phyloP scores from a whole-genome alignment of 805 yeast genomes.

The Candida andamanensis region DNA sequence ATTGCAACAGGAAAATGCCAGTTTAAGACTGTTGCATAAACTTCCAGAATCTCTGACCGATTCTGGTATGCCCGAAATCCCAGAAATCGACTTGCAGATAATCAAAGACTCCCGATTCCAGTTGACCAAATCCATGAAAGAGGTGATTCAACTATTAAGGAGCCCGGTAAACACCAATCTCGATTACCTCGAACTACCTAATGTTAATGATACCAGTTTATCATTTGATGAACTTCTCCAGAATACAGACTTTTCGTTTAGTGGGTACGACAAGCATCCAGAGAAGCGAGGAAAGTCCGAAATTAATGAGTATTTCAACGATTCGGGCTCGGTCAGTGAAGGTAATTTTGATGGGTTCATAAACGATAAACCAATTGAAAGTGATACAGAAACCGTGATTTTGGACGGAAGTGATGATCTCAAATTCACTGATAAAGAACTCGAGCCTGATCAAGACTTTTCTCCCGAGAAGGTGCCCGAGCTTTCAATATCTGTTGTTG shows the following conservation, averaged over 20 bases:
- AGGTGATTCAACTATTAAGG: slow-evolving; percentile 27
- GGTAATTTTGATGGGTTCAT: slow-evolving; percentile 7
- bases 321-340: neutral
- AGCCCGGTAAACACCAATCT: slow-evolving; percentile 18
- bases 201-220: slow-evolving; percentile 9
- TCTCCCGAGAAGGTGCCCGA: neutral
- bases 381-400: slow-evolving; percentile 27
- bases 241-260: slow-evolving; percentile 8
- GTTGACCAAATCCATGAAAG: slow-evolving; percentile 31
- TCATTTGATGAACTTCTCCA: slow-evolving; percentile 10
- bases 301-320: slow-evolving; percentile 6
- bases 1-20: slow-evolving; percentile 27
- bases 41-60: neutral
- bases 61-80: slow-evolving; percentile 14
- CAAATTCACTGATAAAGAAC: slow-evolving; percentile 2
- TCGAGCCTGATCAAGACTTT: slow-evolving; percentile 3
- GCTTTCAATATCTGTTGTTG: too few species aligned
- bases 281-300: slow-evolving; percentile 1
- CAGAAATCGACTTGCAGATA: slow-evolving; percentile 28
- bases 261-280: slow-evolving; percentile 3
- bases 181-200: slow-evolving; percentile 12
- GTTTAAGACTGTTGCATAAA: slow-evolving; percentile 1
- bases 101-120: slow-evolving; percentile 29
- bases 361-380: slow-evolving; percentile 11
- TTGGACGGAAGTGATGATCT: slow-evolving; percentile 13